Percentiles rank a stretch among this genome's conserved stretches.
These are phyloP conservation scores for Globisporangium orthogonon DNA, from an alignment of 352 stramenopile genomes.

Conservation along the genomic window DNA sequence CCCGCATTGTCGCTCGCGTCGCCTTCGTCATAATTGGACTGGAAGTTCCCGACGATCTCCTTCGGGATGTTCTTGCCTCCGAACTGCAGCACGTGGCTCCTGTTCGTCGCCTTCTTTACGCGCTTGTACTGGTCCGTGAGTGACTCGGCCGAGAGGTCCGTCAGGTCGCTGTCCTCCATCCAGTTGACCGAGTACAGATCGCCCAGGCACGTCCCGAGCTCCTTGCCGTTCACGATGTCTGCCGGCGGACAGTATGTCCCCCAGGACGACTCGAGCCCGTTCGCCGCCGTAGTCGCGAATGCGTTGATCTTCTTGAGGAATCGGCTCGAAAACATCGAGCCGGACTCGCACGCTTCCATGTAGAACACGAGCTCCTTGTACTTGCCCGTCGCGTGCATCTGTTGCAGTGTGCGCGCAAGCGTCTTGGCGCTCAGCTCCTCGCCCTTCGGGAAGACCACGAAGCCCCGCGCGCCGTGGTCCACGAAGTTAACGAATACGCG, in stretches of 20 bases:
- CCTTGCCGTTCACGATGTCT: slow-evolving; percentile 64
- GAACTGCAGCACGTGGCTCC: slow-evolving; percentile 83
- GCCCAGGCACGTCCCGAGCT: slow-evolving; percentile 77
- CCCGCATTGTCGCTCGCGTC: slow-evolving; percentile 11
- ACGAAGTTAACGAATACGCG: slow-evolving; percentile 92
- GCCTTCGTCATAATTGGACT: slow-evolving; percentile 66
- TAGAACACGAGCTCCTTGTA: slow-evolving; percentile 92
- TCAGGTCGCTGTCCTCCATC: slow-evolving; percentile 89
- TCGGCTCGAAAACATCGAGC: slow-evolving; percentile 83
- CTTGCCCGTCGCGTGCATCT: slow-evolving; percentile 79
- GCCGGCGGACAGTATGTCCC: slow-evolving; percentile 83
- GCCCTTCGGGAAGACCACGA: slow-evolving; percentile 78
- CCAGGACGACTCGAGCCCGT: slow-evolving; percentile 85
- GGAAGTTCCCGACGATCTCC: slow-evolving; percentile 81
- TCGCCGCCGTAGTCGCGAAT: slow-evolving; percentile 87
- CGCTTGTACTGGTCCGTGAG: slow-evolving; percentile 68
- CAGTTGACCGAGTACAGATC: slow-evolving; percentile 90
- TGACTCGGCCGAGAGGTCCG: slow-evolving; percentile 70
- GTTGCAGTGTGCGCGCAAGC: slow-evolving; percentile 59
- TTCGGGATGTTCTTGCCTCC: slow-evolving; percentile 45
- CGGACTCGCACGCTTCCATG: slow-evolving; percentile 90
- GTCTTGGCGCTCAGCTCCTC: slow-evolving; percentile 64
- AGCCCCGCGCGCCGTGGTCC: slow-evolving; percentile 84
- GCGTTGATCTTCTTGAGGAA: slow-evolving; percentile 82
- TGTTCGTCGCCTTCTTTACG: slow-evolving; percentile 68